phyloP scores from a whole-genome alignment of 1,139 yeast genomes.

The Pichia sp. region DNA sequence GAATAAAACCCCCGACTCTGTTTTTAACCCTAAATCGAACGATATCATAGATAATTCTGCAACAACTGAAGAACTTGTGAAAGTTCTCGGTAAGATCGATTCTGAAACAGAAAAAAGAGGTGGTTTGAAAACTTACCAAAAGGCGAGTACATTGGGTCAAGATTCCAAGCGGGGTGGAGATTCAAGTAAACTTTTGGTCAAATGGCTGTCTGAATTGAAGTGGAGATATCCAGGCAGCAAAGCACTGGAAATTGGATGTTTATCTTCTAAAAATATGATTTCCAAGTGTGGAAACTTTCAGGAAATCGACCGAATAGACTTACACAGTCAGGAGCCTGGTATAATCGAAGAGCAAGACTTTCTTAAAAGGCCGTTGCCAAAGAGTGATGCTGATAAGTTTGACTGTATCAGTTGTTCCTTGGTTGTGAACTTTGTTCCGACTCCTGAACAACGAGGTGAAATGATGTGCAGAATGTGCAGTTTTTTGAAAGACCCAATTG shows the following conservation, averaged over 20 bases:
- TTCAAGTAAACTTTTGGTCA: constrained; percentile 68
- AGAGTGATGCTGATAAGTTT: constrained; percentile 42
- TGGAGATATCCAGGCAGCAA: constrained; percentile 11
- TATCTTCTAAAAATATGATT: constrained; percentile 66
- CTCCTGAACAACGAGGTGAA: constrained; percentile 63
- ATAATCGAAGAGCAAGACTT: constrained; percentile 74
- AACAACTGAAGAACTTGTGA: constrained; percentile 20
- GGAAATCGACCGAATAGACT: constrained; percentile 62
- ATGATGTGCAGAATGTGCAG: constrained; percentile 63
- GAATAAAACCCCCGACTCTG: constrained; percentile 25
- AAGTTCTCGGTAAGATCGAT: constrained; percentile 50
- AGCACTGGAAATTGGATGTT: constrained; percentile 81
- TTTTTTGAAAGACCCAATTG: constrained; percentile 45
- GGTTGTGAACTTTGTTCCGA: constrained; percentile 85
- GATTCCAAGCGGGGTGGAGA: constrained; percentile 79
- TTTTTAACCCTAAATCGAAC: constrained; percentile 10
- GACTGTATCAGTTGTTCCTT: constrained; percentile 75
- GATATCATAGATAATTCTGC: constrained; percentile 7
- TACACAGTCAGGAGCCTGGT: constrained; percentile 71
- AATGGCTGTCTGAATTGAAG: constrained; percentile 53
- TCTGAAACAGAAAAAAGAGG: constrained; percentile 59
- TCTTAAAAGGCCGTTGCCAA: constrained; percentile 69
- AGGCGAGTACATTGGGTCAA: constrained; percentile 88
- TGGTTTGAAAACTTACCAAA: constrained; percentile 71
- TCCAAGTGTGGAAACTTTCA: constrained; percentile 51